Evolutionary conservation across 805 yeast genomes (phyloP).

Genomic region (Brettanomyces sp.): DNA sequence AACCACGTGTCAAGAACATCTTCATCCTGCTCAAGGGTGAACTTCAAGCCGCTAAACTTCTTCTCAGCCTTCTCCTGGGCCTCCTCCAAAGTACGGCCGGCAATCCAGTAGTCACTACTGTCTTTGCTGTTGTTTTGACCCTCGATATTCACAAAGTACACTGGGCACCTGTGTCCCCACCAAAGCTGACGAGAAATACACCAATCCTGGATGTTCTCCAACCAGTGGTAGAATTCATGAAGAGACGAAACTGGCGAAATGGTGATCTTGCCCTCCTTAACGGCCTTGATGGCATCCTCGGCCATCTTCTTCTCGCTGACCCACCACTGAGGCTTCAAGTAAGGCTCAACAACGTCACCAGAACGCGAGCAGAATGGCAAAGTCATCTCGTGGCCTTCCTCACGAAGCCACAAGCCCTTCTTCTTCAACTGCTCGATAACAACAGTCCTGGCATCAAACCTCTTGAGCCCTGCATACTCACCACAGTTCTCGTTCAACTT

Average conservation of each 20-base stretch:
- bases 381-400: slow-evolving; percentile 91
- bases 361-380: slow-evolving; percentile 93
- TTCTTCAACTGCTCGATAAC: slow-evolving; percentile 76
- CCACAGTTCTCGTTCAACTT: slow-evolving; percentile 87
- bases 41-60: slow-evolving; percentile 62
- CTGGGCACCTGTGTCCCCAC: slow-evolving; percentile 99
- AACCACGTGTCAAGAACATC: slow-evolving; percentile 99
- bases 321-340: slow-evolving; percentile 99
- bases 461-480: slow-evolving; percentile 81
- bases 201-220: slow-evolving; percentile 96
- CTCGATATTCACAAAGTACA: slow-evolving; percentile 76
- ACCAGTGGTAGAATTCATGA: slow-evolving; percentile 91
- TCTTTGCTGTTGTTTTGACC: slow-evolving; percentile 55
- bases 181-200: slow-evolving; percentile 88
- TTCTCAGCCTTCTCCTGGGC: slow-evolving; percentile 73
- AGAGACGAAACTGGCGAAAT: slow-evolving; percentile 86
- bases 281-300: slow-evolving; percentile 74
- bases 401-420: slow-evolving; percentile 69
- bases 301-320: slow-evolving; percentile 89
- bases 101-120: slow-evolving; percentile 78
- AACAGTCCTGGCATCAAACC: slow-evolving; percentile 84
- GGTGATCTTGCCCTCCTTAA: slow-evolving; percentile 67
- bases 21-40: slow-evolving; percentile 86
- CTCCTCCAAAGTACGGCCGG: slow-evolving; percentile 77
- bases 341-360: slow-evolving; percentile 94